Evolutionary conservation across 306 rosid species (phyloP).

Genomic region (Alnus glutinosa): DNA sequence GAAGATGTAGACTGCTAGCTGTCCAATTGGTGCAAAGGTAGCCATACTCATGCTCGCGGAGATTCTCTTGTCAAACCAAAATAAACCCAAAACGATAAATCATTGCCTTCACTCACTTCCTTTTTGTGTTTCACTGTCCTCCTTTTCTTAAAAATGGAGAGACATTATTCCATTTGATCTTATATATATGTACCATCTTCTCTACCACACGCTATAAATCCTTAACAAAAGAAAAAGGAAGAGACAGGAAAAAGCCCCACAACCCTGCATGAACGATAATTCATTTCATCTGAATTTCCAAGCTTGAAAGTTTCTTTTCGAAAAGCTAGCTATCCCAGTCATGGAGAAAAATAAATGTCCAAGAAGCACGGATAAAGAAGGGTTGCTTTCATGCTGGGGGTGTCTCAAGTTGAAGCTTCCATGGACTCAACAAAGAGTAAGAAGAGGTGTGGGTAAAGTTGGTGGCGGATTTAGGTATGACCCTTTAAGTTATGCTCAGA

Average conservation of each 20-base stretch:
- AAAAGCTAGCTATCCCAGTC: slow-evolving; percentile 25
- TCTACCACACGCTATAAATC: slow-evolving; percentile 50
- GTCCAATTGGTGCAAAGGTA: not conserved
- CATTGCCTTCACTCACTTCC: not conserved
- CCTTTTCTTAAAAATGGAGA: slow-evolving; percentile 3
- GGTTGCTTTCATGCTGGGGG: slow-evolving; percentile 60
- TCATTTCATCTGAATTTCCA: not conserved
- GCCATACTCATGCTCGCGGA: not conserved
- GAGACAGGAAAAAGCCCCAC: not conserved
- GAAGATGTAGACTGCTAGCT: not conserved
- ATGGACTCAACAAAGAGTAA: slow-evolving; percentile 33
- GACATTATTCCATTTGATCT: slow-evolving; percentile 14
- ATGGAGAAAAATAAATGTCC: slow-evolving; percentile 53
- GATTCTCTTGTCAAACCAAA: not conserved
- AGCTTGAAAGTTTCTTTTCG: slow-evolving; percentile 23
- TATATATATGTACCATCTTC: slow-evolving; percentile 14
- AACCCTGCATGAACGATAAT: not conserved
- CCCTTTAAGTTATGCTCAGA: slow-evolving; percentile 72
- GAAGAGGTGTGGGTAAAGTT: slow-evolving; percentile 26
- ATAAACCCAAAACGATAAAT: slow-evolving; percentile 1
- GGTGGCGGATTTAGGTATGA: slow-evolving; percentile 57
- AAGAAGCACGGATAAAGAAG: slow-evolving; percentile 29
- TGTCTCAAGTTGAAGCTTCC: slow-evolving; percentile 62
- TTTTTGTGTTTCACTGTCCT: not conserved
- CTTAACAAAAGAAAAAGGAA: not conserved